These are phyloP conservation scores for Pseudevernia furfuracea DNA, from an alignment of 495 filamentous ascomycete species.

Conservation along the genomic window DNA sequence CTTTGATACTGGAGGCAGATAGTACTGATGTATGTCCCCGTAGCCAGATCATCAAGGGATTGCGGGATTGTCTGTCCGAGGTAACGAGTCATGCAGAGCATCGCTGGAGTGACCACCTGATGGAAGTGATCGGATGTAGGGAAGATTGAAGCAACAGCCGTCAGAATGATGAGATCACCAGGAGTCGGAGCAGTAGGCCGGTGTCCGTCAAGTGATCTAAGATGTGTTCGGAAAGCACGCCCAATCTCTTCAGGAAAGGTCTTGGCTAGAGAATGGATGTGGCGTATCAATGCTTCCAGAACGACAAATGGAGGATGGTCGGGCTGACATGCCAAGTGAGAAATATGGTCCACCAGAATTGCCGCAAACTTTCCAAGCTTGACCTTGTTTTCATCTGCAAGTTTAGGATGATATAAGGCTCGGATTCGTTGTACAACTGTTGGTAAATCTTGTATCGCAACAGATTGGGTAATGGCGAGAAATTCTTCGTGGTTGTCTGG, in stretches of 20 bases:
- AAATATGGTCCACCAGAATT: constrained; percentile 70
- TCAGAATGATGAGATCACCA: constrained; percentile 73
- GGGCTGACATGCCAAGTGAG: constrained; percentile 51
- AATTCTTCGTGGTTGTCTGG: constrained; percentile 70
- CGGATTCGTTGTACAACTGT: constrained; percentile 82
- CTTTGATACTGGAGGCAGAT: constrained; percentile 73
- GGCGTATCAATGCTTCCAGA: constrained; percentile 61
- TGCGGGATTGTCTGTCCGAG: constrained; percentile 68
- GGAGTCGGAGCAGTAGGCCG: constrained; percentile 54
- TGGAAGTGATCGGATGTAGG: constrained; percentile 97
- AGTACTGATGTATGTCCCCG: constrained; percentile 69
- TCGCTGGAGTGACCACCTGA: constrained; percentile 80
- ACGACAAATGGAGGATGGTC: constrained; percentile 49
- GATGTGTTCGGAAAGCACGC: constrained; percentile 62
- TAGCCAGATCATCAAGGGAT: constrained; percentile 54
- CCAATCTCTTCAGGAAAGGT: constrained; percentile 69
- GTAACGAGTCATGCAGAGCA: constrained; percentile 70
- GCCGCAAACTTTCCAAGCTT: constrained; percentile 68
- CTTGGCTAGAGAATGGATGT: constrained; percentile 82
- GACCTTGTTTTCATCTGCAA: constrained; percentile 73
- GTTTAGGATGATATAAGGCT: constrained; percentile 80
- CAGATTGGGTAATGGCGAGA: constrained; percentile 51
- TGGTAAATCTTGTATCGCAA: constrained; percentile 57
- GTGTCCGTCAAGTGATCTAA: constrained; percentile 55
- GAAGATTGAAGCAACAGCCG: constrained; percentile 75